Percentiles rank a stretch among this genome's conserved stretches.
Conservation (phyloP, 768 basidiomycete genomes). For the Psilocybe subaeruginosa region DNA sequence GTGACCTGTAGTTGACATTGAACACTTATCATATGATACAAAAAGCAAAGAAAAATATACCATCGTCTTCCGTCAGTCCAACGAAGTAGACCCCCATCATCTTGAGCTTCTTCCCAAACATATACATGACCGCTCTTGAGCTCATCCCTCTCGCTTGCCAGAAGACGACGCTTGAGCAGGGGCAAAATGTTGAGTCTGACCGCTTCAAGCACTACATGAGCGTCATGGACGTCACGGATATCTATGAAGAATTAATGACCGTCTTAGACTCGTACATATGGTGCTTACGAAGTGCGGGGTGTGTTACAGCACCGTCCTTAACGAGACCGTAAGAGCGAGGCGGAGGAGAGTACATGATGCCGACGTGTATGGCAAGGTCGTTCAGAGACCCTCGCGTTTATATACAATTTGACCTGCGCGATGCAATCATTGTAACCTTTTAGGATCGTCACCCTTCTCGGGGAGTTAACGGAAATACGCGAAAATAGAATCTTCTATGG, state of each 20-base stretch:
- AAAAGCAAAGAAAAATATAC: slow-evolving; percentile 24
- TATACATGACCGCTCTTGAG: slow-evolving; percentile 76
- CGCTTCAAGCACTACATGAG: slow-evolving; percentile 76
- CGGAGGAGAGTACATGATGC: slow-evolving; percentile 23
- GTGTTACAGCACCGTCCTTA: slow-evolving; percentile 39
- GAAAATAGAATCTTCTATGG: slow-evolving; percentile 19
- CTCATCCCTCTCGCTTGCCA: slow-evolving; percentile 69
- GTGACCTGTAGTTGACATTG: slow-evolving; percentile 54
- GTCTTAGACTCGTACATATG: not conserved
- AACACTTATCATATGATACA: not conserved
- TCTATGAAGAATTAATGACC: slow-evolving; percentile 40
- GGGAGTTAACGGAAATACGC: slow-evolving; percentile 42
- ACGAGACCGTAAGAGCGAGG: slow-evolving; percentile 23
- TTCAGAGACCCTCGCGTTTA: slow-evolving; percentile 16
- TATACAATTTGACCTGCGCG: slow-evolving; percentile 21
- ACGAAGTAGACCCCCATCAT: slow-evolving; percentile 66
- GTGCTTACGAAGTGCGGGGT: slow-evolving; percentile 49
- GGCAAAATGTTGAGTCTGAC: slow-evolving; percentile 73
- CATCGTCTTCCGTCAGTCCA: slow-evolving; percentile 87
- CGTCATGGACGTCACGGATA: slow-evolving; percentile 79
- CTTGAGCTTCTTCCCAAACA: slow-evolving; percentile 87
- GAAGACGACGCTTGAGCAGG: slow-evolving; percentile 71
- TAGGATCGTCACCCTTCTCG: slow-evolving; percentile 35
- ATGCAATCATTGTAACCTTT: slow-evolving; percentile 23
- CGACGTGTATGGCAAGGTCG: slow-evolving; percentile 3